These are phyloP conservation scores for Trametes gibbosa DNA, from an alignment of 768 basidiomycete genomes.

Conservation along the genomic window DNA sequence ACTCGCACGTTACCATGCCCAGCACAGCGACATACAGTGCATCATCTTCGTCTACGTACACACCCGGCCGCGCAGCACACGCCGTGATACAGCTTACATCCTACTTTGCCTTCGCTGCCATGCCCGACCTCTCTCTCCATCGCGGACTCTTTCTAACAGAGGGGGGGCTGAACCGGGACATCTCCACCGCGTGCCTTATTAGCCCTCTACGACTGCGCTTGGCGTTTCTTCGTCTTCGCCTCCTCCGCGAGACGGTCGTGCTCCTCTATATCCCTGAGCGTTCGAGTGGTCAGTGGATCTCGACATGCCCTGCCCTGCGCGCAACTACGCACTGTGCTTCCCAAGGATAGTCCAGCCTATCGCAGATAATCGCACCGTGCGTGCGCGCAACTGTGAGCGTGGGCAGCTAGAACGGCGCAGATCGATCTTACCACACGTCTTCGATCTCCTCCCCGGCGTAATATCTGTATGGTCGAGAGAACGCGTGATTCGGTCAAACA, in stretches of 20 bases:
- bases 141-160: not conserved
- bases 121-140: not conserved
- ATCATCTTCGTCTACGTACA: not conserved
- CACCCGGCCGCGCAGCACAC: too few relatives aligned
- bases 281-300: conserved; percentile 1
- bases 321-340: conserved; percentile 58
- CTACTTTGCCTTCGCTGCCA: not conserved
- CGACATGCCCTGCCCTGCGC: conserved; percentile 2
- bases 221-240: conserved; percentile 8
- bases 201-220: not conserved
- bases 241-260: conserved; percentile 59
- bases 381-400: not conserved
- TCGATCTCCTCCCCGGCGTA: conserved; percentile 76
- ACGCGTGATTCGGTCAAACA: conserved; percentile 10
- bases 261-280: conserved; percentile 66
- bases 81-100: conserved; percentile 2
- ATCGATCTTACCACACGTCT: conserved; percentile 60
- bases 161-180: too few relatives aligned
- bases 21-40: not conserved
- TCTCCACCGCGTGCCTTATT: not conserved
- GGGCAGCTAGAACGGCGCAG: conserved; percentile 10
- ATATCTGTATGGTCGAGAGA: conserved; percentile 43
- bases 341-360: conserved; percentile 85
- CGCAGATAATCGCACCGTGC: conserved; percentile 1
- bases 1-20: too few relatives aligned